A percentile compares a stretch with the other conserved stretches of the same genome.
These are phyloP conservation scores for Trichosporon sp. DNA, from an alignment of 1,284 basidiomycete species.

Conservation along the genomic window DNA sequence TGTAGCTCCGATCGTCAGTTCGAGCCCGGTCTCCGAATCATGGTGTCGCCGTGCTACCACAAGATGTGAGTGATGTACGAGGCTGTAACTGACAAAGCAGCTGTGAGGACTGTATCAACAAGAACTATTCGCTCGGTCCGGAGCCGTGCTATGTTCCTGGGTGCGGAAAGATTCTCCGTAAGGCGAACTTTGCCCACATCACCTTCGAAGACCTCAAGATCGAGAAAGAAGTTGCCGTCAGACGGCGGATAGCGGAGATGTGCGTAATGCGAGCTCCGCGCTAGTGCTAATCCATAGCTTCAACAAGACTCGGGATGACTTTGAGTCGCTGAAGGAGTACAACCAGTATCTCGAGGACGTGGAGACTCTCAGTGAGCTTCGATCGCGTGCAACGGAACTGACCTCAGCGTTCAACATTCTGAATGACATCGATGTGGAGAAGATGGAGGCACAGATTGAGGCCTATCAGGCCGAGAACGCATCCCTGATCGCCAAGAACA, in stretches of 20 bases:
- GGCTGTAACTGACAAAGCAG: slow-evolving; percentile 57
- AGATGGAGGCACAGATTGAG: slow-evolving; percentile 81
- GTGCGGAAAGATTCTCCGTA: slow-evolving; percentile 85
- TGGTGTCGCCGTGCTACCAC: slow-evolving; percentile 97
- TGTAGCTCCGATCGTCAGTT: slow-evolving; percentile 96
- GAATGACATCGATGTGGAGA: slow-evolving; percentile 80
- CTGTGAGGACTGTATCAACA: slow-evolving; percentile 97
- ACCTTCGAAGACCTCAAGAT: slow-evolving; percentile 96
- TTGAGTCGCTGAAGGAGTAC: slow-evolving; percentile 76
- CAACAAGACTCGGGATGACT: slow-evolving; percentile 91
- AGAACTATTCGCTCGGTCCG: slow-evolving; percentile 92
- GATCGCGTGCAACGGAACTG: neutral
- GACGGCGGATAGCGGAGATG: slow-evolving; percentile 85
- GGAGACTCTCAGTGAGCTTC: slow-evolving; percentile 81
- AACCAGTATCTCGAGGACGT: slow-evolving; percentile 97
- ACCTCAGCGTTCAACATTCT: slow-evolving; percentile 84
- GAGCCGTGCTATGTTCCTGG: slow-evolving; percentile 86
- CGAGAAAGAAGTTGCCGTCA: slow-evolving; percentile 91
- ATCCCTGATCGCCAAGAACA: slow-evolving; percentile 74
- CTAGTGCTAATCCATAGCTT: slow-evolving; percentile 64
- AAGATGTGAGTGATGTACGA: slow-evolving; percentile 71
- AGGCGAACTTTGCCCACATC: slow-evolving; percentile 91
- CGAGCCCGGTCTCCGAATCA: slow-evolving; percentile 87
- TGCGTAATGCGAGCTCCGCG: slow-evolving; percentile 44
- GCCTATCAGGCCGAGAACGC: slow-evolving; percentile 80